Percentiles rank a stretch among this genome's conserved stretches.
Evolutionary conservation across 768 basidiomycete genomes (phyloP).

Genomic region (Sarcodon aspratus): DNA sequence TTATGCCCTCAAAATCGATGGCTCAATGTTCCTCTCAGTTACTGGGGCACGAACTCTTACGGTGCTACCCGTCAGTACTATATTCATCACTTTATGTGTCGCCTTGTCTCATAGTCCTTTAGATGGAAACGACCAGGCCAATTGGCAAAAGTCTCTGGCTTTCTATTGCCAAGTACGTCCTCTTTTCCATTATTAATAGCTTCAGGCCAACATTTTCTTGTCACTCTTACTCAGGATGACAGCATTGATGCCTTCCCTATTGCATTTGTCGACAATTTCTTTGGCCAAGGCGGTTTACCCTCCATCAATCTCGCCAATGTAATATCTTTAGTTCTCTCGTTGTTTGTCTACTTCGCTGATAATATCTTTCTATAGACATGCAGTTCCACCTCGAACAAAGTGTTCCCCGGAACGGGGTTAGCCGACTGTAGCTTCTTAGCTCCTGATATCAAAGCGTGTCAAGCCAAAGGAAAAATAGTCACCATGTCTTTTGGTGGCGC

Average conservation of each 20-base stretch:
- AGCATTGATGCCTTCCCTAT: slow-evolving; percentile 48
- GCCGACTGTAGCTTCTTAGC: slow-evolving; percentile 53
- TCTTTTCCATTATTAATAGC: neutral
- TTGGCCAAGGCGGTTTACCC: slow-evolving; percentile 44
- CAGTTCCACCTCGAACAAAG: slow-evolving; percentile 40
- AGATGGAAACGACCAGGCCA: slow-evolving; percentile 28
- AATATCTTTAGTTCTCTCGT: slow-evolving; percentile 5
- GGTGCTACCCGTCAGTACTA: slow-evolving; percentile 33
- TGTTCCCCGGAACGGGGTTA: slow-evolving; percentile 52
- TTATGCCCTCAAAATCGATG: too few relatives aligned
- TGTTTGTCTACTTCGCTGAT: neutral
- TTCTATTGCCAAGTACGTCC: slow-evolving; percentile 40
- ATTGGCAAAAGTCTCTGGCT: slow-evolving; percentile 39
- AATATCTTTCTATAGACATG: slow-evolving; percentile 34
- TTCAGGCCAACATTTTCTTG: too few relatives aligned
- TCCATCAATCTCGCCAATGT: slow-evolving; percentile 54
- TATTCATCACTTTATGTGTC: neutral
- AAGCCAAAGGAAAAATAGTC: slow-evolving; percentile 29
- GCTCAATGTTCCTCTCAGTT: slow-evolving; percentile 14
- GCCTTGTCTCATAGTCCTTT: slow-evolving; percentile 41
- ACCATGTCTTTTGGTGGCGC: slow-evolving; percentile 30
- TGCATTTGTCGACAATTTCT: slow-evolving; percentile 52
- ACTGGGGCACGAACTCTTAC: slow-evolving; percentile 51
- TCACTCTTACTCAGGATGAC: slow-evolving; percentile 29
- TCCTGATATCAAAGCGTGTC: slow-evolving; percentile 51